Conservation (phyloP, 768 basidiomycete species). For the Suillus subalutaceus region DNA sequence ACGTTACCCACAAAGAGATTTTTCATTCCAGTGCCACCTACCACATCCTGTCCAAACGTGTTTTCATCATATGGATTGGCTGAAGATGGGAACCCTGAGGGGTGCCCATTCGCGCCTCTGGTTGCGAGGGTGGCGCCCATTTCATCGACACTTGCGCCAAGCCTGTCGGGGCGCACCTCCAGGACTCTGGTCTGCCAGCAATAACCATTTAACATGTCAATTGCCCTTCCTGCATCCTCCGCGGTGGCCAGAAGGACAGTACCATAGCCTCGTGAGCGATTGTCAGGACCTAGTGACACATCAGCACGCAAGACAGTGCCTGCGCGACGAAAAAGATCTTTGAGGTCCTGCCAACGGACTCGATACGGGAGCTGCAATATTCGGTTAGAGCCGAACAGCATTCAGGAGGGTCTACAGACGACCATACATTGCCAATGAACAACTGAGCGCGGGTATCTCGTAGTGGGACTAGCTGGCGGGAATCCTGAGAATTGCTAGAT, state of each 20-base stretch:
- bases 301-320: conserved; percentile 86
- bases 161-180: conserved; percentile 88
- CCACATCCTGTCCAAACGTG: conserved; percentile 19
- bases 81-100: neutral
- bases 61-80: neutral
- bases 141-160: conserved; percentile 39
- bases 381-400: conserved; percentile 1
- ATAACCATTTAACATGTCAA: conserved; percentile 96
- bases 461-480: conserved; percentile 45
- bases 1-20: conserved; percentile 91
- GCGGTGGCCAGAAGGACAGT: conserved; percentile 94
- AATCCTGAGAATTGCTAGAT: conserved; percentile 53
- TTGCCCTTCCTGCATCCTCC: conserved; percentile 91
- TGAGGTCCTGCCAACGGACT: conserved; percentile 99
- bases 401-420: conserved; percentile 10
- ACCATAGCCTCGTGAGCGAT: conserved; percentile 91
- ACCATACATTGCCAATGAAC: conserved; percentile 91
- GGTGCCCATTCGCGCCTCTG: neutral
- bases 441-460: conserved; percentile 93
- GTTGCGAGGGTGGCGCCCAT: neutral
- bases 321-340: conserved; percentile 94
- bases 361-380: conserved; percentile 85
- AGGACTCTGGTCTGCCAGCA: conserved; percentile 94
- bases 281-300: conserved; percentile 82
- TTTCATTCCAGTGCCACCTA: conserved; percentile 41